phyloP scores from a whole-genome alignment of 305 asterid genomes.

The Solanum chacoense region DNA sequence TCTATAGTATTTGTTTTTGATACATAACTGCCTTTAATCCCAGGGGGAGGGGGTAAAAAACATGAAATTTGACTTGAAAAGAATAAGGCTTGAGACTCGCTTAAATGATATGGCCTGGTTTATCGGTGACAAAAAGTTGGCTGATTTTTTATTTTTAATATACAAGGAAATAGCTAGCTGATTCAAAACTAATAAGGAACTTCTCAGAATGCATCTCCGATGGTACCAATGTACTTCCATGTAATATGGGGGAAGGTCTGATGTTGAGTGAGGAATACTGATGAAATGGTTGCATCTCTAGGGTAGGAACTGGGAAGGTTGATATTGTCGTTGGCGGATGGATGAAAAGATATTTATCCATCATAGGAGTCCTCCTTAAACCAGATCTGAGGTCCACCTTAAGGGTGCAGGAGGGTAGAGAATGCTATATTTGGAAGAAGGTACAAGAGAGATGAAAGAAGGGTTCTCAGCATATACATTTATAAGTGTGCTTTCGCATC shows the following conservation, averaged over 20 bases:
- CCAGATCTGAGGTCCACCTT: not conserved
- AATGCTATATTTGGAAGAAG: not conserved
- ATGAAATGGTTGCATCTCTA: not conserved
- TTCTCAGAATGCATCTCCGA: not conserved
- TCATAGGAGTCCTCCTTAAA: not conserved
- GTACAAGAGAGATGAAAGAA: not conserved
- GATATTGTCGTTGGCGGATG: not conserved
- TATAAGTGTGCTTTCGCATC: not conserved
- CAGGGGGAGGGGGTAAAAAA: not conserved
- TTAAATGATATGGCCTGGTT: not conserved
- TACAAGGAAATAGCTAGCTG: not conserved
- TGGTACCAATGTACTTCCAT: not conserved
- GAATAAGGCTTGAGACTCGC: not conserved
- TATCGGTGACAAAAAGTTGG: not conserved
- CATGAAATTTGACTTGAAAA: not conserved
- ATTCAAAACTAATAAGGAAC: not conserved
- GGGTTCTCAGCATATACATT: not conserved
- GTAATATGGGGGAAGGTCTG: not conserved
- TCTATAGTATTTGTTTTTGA: not conserved
- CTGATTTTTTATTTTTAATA: not conserved
- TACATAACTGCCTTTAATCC: not conserved
- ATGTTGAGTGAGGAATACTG: not conserved
- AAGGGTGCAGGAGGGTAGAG: not conserved
- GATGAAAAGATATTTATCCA: not conserved
- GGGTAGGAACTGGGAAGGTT: not conserved